Conservation (phyloP, 371 early-diverging fungal species). For the Mortierella sp. region DNA sequence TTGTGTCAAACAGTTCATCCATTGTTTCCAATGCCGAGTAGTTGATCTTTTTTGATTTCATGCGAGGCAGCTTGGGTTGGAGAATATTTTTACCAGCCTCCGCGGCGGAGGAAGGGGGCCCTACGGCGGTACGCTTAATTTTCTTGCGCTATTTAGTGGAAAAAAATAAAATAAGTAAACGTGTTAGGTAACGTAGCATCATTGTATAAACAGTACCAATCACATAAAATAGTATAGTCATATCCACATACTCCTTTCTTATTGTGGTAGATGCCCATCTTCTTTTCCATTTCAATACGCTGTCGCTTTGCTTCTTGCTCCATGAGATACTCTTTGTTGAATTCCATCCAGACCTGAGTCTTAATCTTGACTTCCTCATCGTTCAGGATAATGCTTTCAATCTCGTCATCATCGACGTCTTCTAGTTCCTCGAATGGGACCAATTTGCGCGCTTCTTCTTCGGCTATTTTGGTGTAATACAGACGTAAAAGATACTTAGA, state of each 20-base stretch:
- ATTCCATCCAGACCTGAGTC: conserved; percentile 86
- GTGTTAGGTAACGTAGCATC: conserved; percentile 2
- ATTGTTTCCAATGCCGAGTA: conserved; percentile 81
- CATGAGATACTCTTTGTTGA: conserved; percentile 88
- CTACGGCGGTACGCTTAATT: conserved; percentile 43
- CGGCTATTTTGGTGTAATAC: conserved; percentile 12
- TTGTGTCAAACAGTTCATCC: conserved; percentile 73
- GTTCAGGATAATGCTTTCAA: conserved; percentile 75
- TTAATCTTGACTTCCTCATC: conserved; percentile 84
- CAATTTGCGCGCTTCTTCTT: conserved; percentile 50
- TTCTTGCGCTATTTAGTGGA: conserved; percentile 49
- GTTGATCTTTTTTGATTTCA: conserved; percentile 90
- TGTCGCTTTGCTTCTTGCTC: conserved; percentile 70
- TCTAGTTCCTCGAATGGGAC: conserved; percentile 58
- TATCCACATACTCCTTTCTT: conserved; percentile 58
- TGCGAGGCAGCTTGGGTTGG: conserved; percentile 66
- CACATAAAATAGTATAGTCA: neutral
- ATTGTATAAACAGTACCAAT: neutral
- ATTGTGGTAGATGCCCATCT: conserved; percentile 61
- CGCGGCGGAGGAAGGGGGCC: conserved; percentile 67
- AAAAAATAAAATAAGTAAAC: conserved; percentile 1
- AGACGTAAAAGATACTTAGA: neutral
- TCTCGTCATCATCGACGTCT: conserved; percentile 86
- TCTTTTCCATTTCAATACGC: conserved; percentile 62
- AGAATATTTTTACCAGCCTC: conserved; percentile 85